Percentiles rank a stretch among this genome's conserved stretches.
phyloP scores from a whole-genome alignment of 2,329 filamentous ascomycete species.

The Cyanodermella asteris region DNA sequence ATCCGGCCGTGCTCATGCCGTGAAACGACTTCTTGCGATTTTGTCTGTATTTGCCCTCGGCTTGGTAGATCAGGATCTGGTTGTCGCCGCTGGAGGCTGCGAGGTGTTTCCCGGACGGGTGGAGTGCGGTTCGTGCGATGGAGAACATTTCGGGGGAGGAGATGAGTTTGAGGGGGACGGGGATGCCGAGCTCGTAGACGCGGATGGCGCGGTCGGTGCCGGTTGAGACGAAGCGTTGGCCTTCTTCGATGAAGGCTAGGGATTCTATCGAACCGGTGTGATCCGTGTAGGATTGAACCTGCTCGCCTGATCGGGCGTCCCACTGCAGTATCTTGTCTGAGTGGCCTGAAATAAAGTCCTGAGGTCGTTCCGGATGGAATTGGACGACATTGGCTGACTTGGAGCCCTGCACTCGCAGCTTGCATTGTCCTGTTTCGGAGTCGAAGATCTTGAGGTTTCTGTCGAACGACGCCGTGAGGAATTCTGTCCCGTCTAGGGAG shows the following conservation, averaged over 20 bases:
- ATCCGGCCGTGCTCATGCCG: slow-evolving; percentile 88
- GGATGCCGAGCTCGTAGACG: slow-evolving; percentile 97
- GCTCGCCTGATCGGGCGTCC: slow-evolving; percentile 60
- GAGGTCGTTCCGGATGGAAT: slow-evolving; percentile 70
- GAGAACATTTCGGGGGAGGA: slow-evolving; percentile 96
- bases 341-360: slow-evolving; percentile 92
- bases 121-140: slow-evolving; percentile 63
- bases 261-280: slow-evolving; percentile 96
- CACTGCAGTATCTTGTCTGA: slow-evolving; percentile 97
- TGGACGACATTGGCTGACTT: slow-evolving; percentile 88
- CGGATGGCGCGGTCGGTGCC: slow-evolving; percentile 91
- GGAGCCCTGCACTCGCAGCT: slow-evolving; percentile 75
- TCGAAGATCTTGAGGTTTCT: slow-evolving; percentile 97
- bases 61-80: slow-evolving; percentile 87
- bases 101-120: slow-evolving; percentile 83
- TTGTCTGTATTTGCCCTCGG: slow-evolving; percentile 86
- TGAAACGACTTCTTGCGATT: slow-evolving; percentile 94
- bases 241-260: slow-evolving; percentile 85
- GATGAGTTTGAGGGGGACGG: slow-evolving; percentile 95
- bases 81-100: slow-evolving; percentile 89
- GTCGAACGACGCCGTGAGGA: slow-evolving; percentile 82
- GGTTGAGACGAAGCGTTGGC: slow-evolving; percentile 89
- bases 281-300: slow-evolving; percentile 95
- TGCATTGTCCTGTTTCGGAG: slow-evolving; percentile 76
- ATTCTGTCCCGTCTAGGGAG: slow-evolving; percentile 29